Evolutionary conservation across 768 basidiomycete genomes (phyloP).

Genomic region (Suillus bovinus): DNA sequence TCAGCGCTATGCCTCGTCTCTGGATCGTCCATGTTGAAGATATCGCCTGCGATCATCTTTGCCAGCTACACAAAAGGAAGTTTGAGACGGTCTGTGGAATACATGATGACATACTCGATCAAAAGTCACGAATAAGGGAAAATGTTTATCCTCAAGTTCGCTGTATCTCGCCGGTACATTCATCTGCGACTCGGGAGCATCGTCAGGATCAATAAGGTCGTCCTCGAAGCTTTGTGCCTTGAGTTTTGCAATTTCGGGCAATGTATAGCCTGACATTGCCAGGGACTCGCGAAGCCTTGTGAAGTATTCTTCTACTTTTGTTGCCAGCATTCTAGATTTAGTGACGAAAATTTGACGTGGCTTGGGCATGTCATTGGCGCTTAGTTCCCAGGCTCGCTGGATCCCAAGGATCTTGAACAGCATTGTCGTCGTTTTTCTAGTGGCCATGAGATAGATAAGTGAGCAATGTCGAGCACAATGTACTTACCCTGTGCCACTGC

Average conservation of each 20-base stretch:
- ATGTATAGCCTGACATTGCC: constrained; percentile 34
- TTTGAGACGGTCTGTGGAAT: background rate
- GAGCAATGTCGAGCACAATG: background rate
- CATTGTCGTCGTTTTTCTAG: constrained; percentile 75
- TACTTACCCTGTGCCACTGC: constrained; percentile 72
- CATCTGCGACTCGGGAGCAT: constrained; percentile 35
- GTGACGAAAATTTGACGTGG: constrained; percentile 75
- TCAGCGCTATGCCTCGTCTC: constrained; percentile 9
- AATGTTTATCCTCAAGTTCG: constrained; percentile 56
- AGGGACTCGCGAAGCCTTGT: constrained; percentile 49
- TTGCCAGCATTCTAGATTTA: constrained; percentile 61
- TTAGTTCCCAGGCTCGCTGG: constrained; percentile 50
- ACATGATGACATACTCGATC: constrained; percentile 45
- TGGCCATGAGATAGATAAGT: background rate
- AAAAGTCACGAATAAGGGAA: constrained; percentile 71
- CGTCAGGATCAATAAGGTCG: constrained; percentile 34
- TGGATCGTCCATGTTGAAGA: constrained; percentile 13
- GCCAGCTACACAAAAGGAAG: constrained; percentile 18
- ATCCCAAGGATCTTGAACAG: constrained; percentile 74
- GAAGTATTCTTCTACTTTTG: constrained; percentile 69
- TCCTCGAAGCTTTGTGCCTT: constrained; percentile 18
- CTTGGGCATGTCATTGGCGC: constrained; percentile 36
- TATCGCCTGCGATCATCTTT: constrained; percentile 28
- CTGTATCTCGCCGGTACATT: constrained; percentile 50
- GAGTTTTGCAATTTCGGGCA: constrained; percentile 39